Evolutionary conservation across 2,329 filamentous ascomycete species (phyloP).

Genomic region (Elsinoe necatrix): DNA sequence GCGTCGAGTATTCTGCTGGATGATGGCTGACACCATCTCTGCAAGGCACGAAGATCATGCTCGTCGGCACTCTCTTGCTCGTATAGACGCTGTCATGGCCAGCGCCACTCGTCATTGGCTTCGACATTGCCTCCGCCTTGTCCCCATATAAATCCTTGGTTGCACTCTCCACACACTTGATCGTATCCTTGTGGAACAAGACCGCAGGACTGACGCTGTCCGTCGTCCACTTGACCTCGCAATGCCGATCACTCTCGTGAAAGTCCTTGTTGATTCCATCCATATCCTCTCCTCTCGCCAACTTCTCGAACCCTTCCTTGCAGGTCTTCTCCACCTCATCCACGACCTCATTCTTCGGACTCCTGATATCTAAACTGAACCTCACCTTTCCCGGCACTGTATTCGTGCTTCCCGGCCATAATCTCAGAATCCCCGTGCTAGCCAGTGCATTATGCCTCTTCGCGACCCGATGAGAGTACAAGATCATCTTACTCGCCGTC

Average conservation of each 20-base stretch:
- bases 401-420: constrained; percentile 62
- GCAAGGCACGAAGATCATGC: constrained; percentile 43
- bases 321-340: constrained; percentile 50
- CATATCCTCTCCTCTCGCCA: constrained; percentile 51
- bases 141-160: constrained; percentile 51
- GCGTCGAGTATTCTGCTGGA: constrained; percentile 38
- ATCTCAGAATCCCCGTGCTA: constrained; percentile 60
- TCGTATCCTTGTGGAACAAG: constrained; percentile 59
- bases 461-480: constrained; percentile 56
- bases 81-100: constrained; percentile 50
- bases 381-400: constrained; percentile 61
- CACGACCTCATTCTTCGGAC: constrained; percentile 49
- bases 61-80: constrained; percentile 38
- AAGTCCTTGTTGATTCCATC: constrained; percentile 38
- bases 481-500: constrained; percentile 58
- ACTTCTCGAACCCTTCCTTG: constrained; percentile 48
- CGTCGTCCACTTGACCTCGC: constrained; percentile 49
- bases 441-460: constrained; percentile 53
- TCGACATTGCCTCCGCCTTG: constrained; percentile 38
- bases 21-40: constrained; percentile 42
- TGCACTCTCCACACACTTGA: constrained; percentile 54
- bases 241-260: constrained; percentile 34
- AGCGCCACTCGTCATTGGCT: constrained; percentile 53
- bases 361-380: constrained; percentile 61
- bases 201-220: constrained; percentile 56